Percentiles rank a stretch among this genome's conserved stretches.
Evolutionary conservation across 345 rosid genomes (phyloP).

Genomic region (Salix udensis): DNA sequence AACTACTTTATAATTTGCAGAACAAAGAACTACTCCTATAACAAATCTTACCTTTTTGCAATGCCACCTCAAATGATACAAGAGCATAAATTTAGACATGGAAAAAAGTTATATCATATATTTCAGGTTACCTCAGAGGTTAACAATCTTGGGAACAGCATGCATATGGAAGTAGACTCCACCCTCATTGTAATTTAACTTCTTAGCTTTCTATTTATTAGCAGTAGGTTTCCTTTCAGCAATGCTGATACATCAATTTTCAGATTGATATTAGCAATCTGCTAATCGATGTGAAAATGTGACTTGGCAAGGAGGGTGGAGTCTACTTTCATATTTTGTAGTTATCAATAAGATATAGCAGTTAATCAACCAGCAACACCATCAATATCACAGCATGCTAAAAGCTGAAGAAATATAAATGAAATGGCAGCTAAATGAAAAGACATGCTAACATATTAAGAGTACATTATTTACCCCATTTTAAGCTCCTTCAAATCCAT

Average conservation of each 20-base stretch:
- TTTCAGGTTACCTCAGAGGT: background rate
- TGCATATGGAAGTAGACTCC: background rate
- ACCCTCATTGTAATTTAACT: background rate
- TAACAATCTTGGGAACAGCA: background rate
- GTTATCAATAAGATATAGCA: background rate
- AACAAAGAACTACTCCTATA: background rate
- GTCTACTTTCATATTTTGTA: background rate
- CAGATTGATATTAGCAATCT: background rate
- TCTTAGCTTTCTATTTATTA: conserved; percentile 2
- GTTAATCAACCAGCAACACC: background rate
- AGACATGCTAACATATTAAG: background rate
- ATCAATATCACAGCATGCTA: background rate
- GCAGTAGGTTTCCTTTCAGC: background rate
- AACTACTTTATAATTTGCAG: background rate
- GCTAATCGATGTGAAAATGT: conserved; percentile 1
- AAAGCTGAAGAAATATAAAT: background rate
- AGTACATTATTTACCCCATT: conserved; percentile 60
- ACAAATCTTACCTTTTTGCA: background rate
- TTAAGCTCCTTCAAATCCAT: conserved; percentile 84
- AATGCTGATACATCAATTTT: background rate
- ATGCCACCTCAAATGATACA: background rate
- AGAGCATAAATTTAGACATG: background rate
- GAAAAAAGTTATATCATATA: background rate
- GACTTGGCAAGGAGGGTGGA: background rate
- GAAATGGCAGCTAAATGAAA: background rate